Evolutionary conservation across 1,284 basidiomycete species (phyloP).

Genomic region (Neonothopanus nambi): DNA sequence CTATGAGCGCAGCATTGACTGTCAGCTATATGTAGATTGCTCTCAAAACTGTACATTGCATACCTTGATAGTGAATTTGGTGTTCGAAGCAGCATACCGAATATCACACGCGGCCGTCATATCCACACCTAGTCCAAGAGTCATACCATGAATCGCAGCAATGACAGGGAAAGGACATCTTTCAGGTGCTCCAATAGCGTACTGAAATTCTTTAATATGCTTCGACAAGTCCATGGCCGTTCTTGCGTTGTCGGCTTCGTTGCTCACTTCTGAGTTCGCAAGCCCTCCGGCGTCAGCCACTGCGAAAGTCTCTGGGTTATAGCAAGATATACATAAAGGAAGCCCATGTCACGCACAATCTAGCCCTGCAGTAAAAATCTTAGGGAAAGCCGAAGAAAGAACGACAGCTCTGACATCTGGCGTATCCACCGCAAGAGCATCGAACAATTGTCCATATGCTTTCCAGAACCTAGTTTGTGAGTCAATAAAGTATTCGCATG

Average conservation of each 20-base stretch:
- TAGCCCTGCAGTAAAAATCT: conserved; percentile 80
- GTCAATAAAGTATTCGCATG: not conserved
- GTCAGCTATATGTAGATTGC: not conserved
- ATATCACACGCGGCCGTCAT: conserved; percentile 83
- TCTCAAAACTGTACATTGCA: conserved; percentile 16
- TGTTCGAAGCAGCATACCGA: conserved; percentile 66
- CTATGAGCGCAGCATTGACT: conserved; percentile 35
- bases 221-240: conserved; percentile 50
- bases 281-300: conserved; percentile 25
- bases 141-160: conserved; percentile 76
- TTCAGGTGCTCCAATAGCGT: conserved; percentile 70
- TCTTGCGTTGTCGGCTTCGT: conserved; percentile 51
- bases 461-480: conserved; percentile 62
- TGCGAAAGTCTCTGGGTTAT: not conserved
- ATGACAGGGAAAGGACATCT: conserved; percentile 85
- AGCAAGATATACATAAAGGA: conserved; percentile 2
- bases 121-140: conserved; percentile 78
- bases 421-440: conserved; percentile 50
- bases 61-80: conserved; percentile 79
- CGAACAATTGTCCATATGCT: conserved; percentile 65
- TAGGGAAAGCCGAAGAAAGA: conserved; percentile 67
- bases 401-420: conserved; percentile 70
- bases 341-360: conserved; percentile 56
- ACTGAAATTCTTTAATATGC: conserved; percentile 69
- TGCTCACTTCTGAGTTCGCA: conserved; percentile 28